These are phyloP conservation scores for Ramaria rubella DNA, from an alignment of 768 basidiomycete genomes.

Conservation along the genomic window DNA sequence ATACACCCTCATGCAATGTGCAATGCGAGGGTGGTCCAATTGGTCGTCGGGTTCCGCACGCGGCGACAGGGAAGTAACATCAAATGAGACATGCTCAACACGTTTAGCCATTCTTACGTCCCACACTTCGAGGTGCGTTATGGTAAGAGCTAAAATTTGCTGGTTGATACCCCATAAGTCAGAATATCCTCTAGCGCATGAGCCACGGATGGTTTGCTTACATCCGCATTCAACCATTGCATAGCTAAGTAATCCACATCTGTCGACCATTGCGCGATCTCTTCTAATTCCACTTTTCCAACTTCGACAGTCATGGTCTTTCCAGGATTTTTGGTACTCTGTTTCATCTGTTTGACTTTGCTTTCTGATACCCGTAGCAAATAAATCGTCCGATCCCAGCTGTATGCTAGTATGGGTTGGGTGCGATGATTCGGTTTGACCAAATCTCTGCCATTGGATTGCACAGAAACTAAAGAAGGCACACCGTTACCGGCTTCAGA, in stretches of 20 bases:
- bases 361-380: slow-evolving; percentile 63
- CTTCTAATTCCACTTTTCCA: slow-evolving; percentile 59
- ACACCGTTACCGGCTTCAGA: not conserved
- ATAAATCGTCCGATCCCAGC: slow-evolving; percentile 69
- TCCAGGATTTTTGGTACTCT: slow-evolving; percentile 48
- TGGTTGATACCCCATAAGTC: slow-evolving; percentile 28
- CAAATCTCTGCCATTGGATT: not conserved
- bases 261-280: slow-evolving; percentile 52
- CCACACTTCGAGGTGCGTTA: slow-evolving; percentile 55
- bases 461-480: not conserved
- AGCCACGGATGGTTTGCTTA: slow-evolving; percentile 42
- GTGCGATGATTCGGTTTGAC: slow-evolving; percentile 15
- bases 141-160: slow-evolving; percentile 66
- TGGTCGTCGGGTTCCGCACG: not conserved
- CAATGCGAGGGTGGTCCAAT: slow-evolving; percentile 26
- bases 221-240: slow-evolving; percentile 85
- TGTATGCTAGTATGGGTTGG: slow-evolving; percentile 69
- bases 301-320: slow-evolving; percentile 54
- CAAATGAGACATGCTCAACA: slow-evolving; percentile 57
- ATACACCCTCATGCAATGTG: slow-evolving; percentile 71
- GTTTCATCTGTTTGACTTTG: slow-evolving; percentile 41
- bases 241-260: slow-evolving; percentile 61
- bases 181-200: not conserved
- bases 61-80: slow-evolving; percentile 40
- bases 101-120: slow-evolving; percentile 51